Conservation (phyloP, 768 basidiomycete species). For the Amanita pallidorosea region DNA sequence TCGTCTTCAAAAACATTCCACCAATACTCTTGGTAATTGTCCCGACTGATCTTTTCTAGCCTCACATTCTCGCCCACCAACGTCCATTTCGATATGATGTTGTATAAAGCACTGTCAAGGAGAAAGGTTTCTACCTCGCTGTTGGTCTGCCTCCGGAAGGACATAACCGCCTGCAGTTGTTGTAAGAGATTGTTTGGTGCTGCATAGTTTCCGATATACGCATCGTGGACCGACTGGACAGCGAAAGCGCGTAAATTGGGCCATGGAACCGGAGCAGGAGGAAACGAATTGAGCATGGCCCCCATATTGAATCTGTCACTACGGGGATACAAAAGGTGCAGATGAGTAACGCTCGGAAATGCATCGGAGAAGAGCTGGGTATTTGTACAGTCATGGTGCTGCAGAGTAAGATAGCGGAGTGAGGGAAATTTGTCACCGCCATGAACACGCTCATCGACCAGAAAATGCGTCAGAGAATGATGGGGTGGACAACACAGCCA, state of each 20-base stretch:
- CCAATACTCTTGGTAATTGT: constrained; percentile 20
- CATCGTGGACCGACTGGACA: constrained; percentile 18
- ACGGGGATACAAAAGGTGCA: constrained; percentile 17
- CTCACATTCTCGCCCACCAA: background rate
- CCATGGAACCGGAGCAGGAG: constrained; percentile 12
- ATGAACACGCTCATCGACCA: constrained; percentile 13
- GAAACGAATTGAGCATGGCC: constrained; percentile 10
- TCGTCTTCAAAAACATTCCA: constrained; percentile 15
- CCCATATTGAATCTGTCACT: background rate
- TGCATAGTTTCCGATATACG: constrained; percentile 2
- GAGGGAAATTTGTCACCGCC: constrained; percentile 16
- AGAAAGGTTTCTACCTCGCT: constrained; percentile 15
- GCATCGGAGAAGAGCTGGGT: constrained; percentile 12
- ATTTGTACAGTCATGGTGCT: constrained; percentile 12
- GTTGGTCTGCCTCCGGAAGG: constrained; percentile 8
- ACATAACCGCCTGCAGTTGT: constrained; percentile 10
- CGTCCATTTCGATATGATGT: constrained; percentile 5
- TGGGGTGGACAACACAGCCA: constrained; percentile 21
- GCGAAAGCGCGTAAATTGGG: constrained; percentile 16
- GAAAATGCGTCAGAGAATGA: constrained; percentile 11
- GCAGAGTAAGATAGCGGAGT: constrained; percentile 23
- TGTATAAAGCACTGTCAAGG: constrained; percentile 18
- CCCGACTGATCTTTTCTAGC: constrained; percentile 1
- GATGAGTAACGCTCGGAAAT: constrained; percentile 21
- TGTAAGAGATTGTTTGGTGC: constrained; percentile 9